phyloP scores from a whole-genome alignment of 306 rosid species.

The Datisca glomerata region DNA sequence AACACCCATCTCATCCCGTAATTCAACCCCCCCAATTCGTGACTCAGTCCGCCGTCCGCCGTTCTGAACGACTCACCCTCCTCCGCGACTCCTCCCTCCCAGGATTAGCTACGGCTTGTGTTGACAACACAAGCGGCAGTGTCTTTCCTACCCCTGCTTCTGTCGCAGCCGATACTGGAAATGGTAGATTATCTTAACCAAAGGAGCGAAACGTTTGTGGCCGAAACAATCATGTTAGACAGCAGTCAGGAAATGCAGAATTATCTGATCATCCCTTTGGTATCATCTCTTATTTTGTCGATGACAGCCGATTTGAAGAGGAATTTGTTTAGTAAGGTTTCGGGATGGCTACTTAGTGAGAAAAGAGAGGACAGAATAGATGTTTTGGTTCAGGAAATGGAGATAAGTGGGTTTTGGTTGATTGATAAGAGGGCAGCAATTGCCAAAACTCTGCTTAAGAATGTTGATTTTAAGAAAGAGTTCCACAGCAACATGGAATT shows the following conservation, averaged over 20 bases:
- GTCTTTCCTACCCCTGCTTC: conserved; percentile 52
- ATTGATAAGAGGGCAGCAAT: conserved; percentile 44
- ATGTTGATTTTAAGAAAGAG: conserved; percentile 47
- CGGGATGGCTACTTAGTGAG: conserved; percentile 69
- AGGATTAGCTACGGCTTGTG: conserved; percentile 63
- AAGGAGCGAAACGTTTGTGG: conserved; percentile 60
- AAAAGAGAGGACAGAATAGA: conserved; percentile 81
- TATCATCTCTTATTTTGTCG: conserved; percentile 57
- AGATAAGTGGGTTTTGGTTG: conserved; percentile 60
- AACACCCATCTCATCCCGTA: too few species aligned
- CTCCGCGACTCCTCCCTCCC: too few species aligned
- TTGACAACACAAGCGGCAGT: conserved; percentile 65
- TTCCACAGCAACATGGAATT: conserved; percentile 44
- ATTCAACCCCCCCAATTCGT: too few species aligned
- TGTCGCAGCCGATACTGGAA: conserved; percentile 55
- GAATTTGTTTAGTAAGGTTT: conserved; percentile 58
- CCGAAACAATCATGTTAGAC: conserved; percentile 56
- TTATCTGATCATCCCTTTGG: conserved; percentile 55
- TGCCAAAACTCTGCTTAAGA: conserved; percentile 36
- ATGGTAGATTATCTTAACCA: conserved; percentile 48
- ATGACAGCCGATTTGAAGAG: conserved; percentile 52
- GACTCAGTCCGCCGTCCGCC: too few species aligned
- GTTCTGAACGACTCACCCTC: too few species aligned
- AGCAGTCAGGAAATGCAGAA: conserved; percentile 31
- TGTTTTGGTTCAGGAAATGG: conserved; percentile 72